phyloP scores from a whole-genome alignment of 73 alveolate species.

The Paramecium sonneborni region DNA sequence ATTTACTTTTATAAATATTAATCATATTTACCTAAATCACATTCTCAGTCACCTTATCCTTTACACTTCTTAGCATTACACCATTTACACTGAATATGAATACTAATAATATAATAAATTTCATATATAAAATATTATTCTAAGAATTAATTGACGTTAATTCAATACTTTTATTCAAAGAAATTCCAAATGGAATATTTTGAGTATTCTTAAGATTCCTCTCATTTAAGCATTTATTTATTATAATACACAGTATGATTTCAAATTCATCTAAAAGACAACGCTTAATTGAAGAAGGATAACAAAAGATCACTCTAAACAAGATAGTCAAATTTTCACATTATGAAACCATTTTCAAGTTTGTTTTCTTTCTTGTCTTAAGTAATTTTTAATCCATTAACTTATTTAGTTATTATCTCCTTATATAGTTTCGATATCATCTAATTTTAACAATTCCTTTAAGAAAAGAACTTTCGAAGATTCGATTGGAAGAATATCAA shows the following conservation, averaged over 20 bases:
- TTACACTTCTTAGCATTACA: not conserved
- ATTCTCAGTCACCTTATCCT: not conserved
- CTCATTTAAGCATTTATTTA: not conserved
- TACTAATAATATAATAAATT: not conserved
- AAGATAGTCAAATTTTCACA: conserved; percentile 12
- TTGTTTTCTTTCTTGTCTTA: not conserved
- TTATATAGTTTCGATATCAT: not conserved
- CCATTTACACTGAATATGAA: not conserved
- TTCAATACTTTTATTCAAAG: not conserved
- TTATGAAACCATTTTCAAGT: conserved; percentile 39
- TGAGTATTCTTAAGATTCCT: not conserved
- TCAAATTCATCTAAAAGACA: not conserved
- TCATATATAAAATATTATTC: conserved; percentile 8
- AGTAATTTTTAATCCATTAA: not conserved
- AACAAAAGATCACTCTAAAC: not conserved
- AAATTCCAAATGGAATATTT: not conserved
- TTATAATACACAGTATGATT: not conserved
- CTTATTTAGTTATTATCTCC: not conserved
- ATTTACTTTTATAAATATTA: not conserved
- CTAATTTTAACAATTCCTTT: not conserved
- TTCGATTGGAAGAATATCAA: not conserved
- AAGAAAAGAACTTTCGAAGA: not conserved
- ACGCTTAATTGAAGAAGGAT: not conserved
- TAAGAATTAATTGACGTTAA: not conserved
- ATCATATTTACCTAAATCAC: not conserved